phyloP scores from a whole-genome alignment of 2,329 filamentous ascomycete genomes.

The Botrytis tulipae region DNA sequence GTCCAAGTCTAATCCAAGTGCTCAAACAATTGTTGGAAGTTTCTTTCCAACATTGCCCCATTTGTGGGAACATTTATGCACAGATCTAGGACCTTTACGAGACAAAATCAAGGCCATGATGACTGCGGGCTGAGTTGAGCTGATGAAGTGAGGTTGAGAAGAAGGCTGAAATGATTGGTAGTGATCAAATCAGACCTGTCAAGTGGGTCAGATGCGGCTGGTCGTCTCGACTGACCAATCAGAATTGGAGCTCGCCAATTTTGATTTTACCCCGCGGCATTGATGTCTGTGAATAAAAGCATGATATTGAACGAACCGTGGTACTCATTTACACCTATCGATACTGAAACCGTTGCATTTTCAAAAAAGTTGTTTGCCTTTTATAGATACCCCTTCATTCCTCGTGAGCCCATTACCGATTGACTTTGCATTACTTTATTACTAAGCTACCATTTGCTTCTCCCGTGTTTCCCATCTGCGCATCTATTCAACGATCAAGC shows the following conservation, averaged over 20 bases:
- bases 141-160: constrained; percentile 6
- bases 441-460: not conserved
- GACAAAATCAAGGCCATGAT: not conserved
- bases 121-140: not conserved
- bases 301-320: not conserved
- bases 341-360: not conserved
- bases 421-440: not conserved
- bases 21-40: not conserved
- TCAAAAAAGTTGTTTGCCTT: not conserved
- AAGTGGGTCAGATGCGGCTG: not conserved
- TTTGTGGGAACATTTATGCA: not conserved
- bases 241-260: not conserved
- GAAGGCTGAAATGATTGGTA: not conserved
- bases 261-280: not conserved
- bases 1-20: not conserved
- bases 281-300: not conserved
- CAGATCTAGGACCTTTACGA: not conserved
- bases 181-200: not conserved
- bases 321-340: not conserved
- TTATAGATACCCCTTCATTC: not conserved
- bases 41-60: not conserved
- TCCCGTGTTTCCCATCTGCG: not conserved
- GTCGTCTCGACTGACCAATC: constrained; percentile 16
- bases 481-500: not conserved
- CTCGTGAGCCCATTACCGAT: not conserved